Conservation (phyloP, 2,329 filamentous ascomycete species). For the Bimuria novae-zelandiae region DNA sequence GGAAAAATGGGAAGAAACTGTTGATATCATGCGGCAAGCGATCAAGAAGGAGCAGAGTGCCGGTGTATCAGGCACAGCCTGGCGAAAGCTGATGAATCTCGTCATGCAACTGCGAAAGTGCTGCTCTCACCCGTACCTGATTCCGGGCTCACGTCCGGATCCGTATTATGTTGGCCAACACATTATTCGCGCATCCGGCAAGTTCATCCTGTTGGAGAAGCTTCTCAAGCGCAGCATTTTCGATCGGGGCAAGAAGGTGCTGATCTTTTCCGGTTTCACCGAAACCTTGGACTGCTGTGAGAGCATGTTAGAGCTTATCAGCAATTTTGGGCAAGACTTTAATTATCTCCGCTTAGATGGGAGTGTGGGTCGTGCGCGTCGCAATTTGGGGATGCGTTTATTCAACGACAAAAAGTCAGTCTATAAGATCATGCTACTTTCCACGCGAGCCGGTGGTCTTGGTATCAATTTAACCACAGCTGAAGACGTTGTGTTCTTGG, state of each 20-base stretch:
- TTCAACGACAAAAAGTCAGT: constrained; percentile 55
- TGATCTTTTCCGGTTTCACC: constrained; percentile 63
- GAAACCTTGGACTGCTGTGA: constrained; percentile 57
- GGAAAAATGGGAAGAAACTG: constrained; percentile 66
- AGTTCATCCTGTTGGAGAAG: constrained; percentile 61
- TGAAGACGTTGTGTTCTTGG: constrained; percentile 61
- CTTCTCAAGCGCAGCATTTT: constrained; percentile 55
- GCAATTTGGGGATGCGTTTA: constrained; percentile 58
- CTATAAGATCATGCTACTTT: constrained; percentile 61
- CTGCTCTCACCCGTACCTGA: constrained; percentile 60
- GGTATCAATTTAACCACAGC: constrained; percentile 61
- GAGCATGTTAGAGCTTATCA: constrained; percentile 54
- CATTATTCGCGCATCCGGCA: constrained; percentile 57
- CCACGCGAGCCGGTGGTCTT: constrained; percentile 60
- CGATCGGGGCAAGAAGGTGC: constrained; percentile 57
- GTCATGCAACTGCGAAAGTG: constrained; percentile 62
- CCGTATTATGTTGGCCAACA: constrained; percentile 54
- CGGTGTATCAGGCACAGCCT: constrained; percentile 42
- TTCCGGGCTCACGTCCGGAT: constrained; percentile 52
- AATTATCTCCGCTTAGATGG: constrained; percentile 58
- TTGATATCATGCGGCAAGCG: constrained; percentile 97
- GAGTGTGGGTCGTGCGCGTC: constrained; percentile 51
- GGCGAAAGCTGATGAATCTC: constrained; percentile 59
- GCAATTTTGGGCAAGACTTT: constrained; percentile 48
- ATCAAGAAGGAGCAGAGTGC: constrained; percentile 48